Evolutionary conservation across 495 filamentous ascomycete genomes (phyloP), one percentile per base, ranked within the genome.

Genomic region (Tuber magnatum): DNA sequence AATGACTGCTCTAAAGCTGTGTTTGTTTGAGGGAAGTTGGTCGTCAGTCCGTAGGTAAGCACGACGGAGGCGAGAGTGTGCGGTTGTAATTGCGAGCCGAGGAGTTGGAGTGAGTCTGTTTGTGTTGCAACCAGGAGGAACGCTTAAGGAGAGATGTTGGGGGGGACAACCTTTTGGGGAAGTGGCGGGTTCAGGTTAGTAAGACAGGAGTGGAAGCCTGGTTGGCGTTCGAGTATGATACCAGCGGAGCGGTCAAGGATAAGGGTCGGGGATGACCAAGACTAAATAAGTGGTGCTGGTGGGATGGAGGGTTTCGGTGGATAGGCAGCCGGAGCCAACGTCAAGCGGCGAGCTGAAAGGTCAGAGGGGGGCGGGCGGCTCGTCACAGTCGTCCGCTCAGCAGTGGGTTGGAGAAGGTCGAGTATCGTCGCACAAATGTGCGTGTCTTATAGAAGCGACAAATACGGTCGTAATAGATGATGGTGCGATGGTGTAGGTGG

Each of bases 191-290:
- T 68, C 39, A 70, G 74, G 69, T 74, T 79, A 74, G 56, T 77
- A 72, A 78, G 77, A 75, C 68, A 73, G 72, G 70, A 65, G 28
- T 20, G 72, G 76, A 79, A 76, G 77, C 78, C 77, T 76, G 76
- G 77, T 78, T 79, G 77, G 78, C 76, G 77, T 79, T 78, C 73
- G 69, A n/a, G n/a, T n/a, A n/a, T n/a, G n/a, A 24, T 70, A 79
- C 77, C 78, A 79, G 77, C 73, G 76, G 65, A 39, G 77, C 70
- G 76, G 44, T 65, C 70, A 70, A 78, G 77, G 77, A 70, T 79
- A 44, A 69, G 70, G 40, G 56, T 71, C 70, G 76, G 77, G 74
- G 70, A 79, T 75, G 73, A 71, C 72, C 65, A 75, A 69, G 69
- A 18, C 70, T 28, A 69, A 71, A 73, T 73, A 74, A 68, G 56